Conservation (phyloP, 106 monocot genomes). For the Allium sativum region DNA sequence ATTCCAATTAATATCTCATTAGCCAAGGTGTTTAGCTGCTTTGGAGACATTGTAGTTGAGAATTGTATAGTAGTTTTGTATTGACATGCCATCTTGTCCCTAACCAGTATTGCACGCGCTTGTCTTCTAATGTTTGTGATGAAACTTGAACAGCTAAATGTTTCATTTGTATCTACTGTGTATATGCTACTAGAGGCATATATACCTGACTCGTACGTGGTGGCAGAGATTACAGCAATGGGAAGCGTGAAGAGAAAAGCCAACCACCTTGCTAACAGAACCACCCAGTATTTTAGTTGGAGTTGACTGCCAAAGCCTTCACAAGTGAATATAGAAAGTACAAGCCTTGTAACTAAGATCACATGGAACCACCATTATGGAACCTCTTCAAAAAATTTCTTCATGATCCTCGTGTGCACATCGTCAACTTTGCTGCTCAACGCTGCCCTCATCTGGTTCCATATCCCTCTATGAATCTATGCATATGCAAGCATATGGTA, state of each 20-base stretch:
- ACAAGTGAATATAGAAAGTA: constrained; percentile 21
- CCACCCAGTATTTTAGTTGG: constrained; percentile 44
- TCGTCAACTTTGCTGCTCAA: constrained; percentile 7
- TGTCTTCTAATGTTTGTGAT: too few species aligned
- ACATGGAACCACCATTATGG: constrained; percentile 46
- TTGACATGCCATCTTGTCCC: too few species aligned
- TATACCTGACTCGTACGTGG: constrained; percentile 20
- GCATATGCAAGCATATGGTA: too few species aligned
- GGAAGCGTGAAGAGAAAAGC: constrained; percentile 26
- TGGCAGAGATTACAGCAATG: constrained; percentile 22
- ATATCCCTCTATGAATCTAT: constrained; percentile 16
- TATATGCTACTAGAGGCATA: neutral
- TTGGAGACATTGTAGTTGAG: too few species aligned
- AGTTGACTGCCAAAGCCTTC: constrained; percentile 33
- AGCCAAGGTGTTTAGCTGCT: too few species aligned
- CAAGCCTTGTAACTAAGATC: constrained; percentile 23
- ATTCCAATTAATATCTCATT: too few species aligned
- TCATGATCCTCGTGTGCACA: constrained; percentile 39
- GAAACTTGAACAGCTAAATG: too few species aligned
- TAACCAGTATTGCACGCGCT: too few species aligned
- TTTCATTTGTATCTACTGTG: too few species aligned
- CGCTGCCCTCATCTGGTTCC: constrained; percentile 18
- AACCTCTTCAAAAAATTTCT: constrained; percentile 29
- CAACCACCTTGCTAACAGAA: constrained; percentile 20
- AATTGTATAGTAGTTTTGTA: too few species aligned